Evolutionary conservation across 1,284 basidiomycete genomes (phyloP), one percentile per base, ranked within the genome.

Genomic region (Cryptococcus maquisensis): DNA sequence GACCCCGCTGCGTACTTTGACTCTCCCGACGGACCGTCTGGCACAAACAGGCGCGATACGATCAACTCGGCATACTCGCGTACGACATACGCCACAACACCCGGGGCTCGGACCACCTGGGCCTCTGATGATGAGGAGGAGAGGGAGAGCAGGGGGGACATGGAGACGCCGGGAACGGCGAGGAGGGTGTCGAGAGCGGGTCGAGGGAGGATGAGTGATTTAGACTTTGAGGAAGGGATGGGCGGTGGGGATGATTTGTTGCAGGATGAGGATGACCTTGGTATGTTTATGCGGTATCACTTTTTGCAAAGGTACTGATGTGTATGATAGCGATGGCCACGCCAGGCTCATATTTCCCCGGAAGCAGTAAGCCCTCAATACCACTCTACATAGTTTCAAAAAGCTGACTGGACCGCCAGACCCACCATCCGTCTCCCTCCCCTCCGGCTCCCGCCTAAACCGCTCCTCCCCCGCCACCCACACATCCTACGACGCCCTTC

Each of bases 1-100:
- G 84, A 84, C 12, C 87, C 90, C 65, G 83, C 85, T 53, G 82
- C 84, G 61, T 79, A 91, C 65, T 83, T 93, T 60, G 78, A 80
- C 47, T 71, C 69, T 9, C 67, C 71, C 3, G 47, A 43, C 28
- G 4, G 28, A 10, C 28, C 28, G 7, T 3, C 3, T 1, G 28
- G 28, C 28, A 8, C 28, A 10, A 32, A 36, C 23, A 36, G 9
- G 36, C n/a, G n/a, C 21, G 20, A 23, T 15, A 28, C 50, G 15
- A 40, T 42, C 7, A 32, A 32, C 28, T 32, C 28, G 28, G 10
- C 28, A 6, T 32, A 32, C 10, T 32, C 28, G 28, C 28, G 28
- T 10, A 10, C 28, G 28, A 32, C 28, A 10, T 32, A 32, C 50
- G 4, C 16, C 42, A 16, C 18, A n/a, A 40, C 41, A n/a, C 41